Base-by-base conservation (phyloP, 345 rosid species). In the Brassica juncea region DNA sequence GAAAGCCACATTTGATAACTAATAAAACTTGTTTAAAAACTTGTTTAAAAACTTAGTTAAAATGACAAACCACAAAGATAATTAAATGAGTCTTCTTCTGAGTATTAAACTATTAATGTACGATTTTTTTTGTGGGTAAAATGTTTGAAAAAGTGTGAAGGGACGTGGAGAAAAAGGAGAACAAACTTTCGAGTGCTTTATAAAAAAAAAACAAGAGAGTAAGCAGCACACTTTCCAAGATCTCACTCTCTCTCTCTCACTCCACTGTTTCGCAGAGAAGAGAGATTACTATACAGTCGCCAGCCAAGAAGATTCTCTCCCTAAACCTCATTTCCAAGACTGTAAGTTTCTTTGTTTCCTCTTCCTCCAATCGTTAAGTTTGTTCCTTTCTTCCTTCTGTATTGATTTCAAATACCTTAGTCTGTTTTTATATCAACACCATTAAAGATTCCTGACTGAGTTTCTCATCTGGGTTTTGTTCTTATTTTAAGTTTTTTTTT, bases 221-320 rank as follows among this genome's bases (percentile, higher is more conserved):
- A 11, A 60, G 58, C 1, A 74, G 63, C 80, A 80, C 80, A 57
- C 34, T 75, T 70, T 61, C 58, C 79, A 62, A 80, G 66, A 52
- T 68, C 68, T 25, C 72, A 25, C 77, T 37, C 77, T 31, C 78
- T 79, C 54, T 37, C 68, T 28, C 55, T 11, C 23, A 14, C 21
- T 30, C 19, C 19, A 14, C 65, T 52, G 34, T 68, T 65, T 60
- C 52, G 54, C 47, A 30, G 74, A 76, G 71, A 71, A 59, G 54
- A 78, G 75, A 47, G 57, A 47, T 16, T 31, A 71, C 8, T 70
- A 74, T n/a, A 70, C 80, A 77, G 21, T 47, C 31, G 10, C 69
- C 47, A 77, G 10, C 69, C 47, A 77, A 60, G 21, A 21, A 59
- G 11, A 21, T 59, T 28, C n/a, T 60, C 65, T 55, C 35, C 2